Percentiles rank a stretch among this genome's conserved stretches.
phyloP scores from a whole-genome alignment of 305 asterid genomes.

The Stenogyne calaminthoides region DNA sequence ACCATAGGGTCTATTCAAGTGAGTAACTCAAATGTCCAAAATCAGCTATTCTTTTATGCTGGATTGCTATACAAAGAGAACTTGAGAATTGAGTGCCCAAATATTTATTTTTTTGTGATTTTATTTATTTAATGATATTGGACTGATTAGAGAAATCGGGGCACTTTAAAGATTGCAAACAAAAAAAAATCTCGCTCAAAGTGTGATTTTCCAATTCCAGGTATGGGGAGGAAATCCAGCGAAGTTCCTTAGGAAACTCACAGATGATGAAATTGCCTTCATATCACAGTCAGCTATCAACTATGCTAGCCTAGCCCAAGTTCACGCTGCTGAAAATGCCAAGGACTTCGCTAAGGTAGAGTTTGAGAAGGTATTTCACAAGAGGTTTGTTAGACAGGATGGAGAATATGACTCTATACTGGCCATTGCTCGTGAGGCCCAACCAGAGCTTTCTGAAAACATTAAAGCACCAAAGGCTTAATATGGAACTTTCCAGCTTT shows the following conservation, averaged over 20 bases:
- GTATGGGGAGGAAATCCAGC: conserved; percentile 99
- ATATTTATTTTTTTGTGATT: not conserved
- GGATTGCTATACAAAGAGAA: not conserved
- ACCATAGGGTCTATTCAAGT: not conserved
- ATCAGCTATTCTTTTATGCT: not conserved
- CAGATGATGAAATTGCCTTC: conserved; percentile 82
- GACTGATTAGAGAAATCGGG: not conserved
- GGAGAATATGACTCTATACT: conserved; percentile 62
- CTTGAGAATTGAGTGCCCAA: not conserved
- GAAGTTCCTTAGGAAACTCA: conserved; percentile 88
- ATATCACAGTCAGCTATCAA: conserved; percentile 80
- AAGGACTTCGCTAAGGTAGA: conserved; percentile 70
- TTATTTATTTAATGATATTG: not conserved
- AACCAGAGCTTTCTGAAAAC: conserved; percentile 57
- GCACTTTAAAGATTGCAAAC: conserved; percentile 12
- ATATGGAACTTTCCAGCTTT: conserved; percentile 24
- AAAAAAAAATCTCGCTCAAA: conserved; percentile 15
- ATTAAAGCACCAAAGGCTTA: conserved; percentile 60
- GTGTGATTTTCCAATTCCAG: conserved; percentile 40
- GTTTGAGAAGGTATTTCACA: conserved; percentile 75
- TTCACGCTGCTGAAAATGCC: conserved; percentile 89
- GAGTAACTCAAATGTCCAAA: conserved; percentile 3
- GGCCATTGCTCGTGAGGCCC: conserved; percentile 54
- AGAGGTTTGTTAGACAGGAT: conserved; percentile 59
- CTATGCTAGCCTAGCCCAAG: conserved; percentile 74